Evolutionary conservation across 257 asterid genomes (phyloP).

Genomic region (Solanum ossicruentum): DNA sequence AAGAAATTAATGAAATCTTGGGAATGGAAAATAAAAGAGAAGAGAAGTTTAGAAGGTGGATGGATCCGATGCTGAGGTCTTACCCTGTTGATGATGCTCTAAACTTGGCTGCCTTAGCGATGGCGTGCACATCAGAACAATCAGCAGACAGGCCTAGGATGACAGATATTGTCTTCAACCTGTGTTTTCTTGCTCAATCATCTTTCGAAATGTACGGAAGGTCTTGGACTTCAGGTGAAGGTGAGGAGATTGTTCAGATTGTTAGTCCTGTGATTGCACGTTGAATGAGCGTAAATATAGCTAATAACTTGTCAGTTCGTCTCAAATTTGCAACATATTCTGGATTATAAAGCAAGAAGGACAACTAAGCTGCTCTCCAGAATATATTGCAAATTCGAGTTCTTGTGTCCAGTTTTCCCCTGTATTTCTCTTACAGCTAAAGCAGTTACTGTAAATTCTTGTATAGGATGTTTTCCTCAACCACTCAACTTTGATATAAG

Average conservation of each 20-base stretch:
- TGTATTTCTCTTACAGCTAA: background rate
- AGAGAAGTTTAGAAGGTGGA: constrained; percentile 54
- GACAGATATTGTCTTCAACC: constrained; percentile 55
- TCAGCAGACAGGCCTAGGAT: constrained; percentile 50
- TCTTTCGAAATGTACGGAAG: constrained; percentile 29
- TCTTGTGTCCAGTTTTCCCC: background rate
- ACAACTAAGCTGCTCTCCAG: background rate
- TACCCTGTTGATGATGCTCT: constrained; percentile 54
- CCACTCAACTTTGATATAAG: background rate
- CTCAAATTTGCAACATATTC: background rate
- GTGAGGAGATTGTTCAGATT: constrained; percentile 33
- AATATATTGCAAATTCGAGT: background rate
- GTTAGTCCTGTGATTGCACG: constrained; percentile 41
- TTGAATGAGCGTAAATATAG: background rate
- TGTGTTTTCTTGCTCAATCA: constrained; percentile 44
- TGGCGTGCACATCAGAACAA: constrained; percentile 54
- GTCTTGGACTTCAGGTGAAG: constrained; percentile 30
- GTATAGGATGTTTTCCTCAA: background rate
- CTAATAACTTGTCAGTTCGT: background rate
- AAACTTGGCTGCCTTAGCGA: constrained; percentile 51
- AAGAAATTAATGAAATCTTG: constrained; percentile 42
- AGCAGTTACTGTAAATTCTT: background rate
- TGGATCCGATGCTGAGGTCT: constrained; percentile 35
- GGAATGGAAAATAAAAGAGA: constrained; percentile 34
- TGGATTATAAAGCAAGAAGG: background rate